Evolutionary conservation across 176 grass and related monocot species (phyloP).

Genomic region (Lolium rigidum): DNA sequence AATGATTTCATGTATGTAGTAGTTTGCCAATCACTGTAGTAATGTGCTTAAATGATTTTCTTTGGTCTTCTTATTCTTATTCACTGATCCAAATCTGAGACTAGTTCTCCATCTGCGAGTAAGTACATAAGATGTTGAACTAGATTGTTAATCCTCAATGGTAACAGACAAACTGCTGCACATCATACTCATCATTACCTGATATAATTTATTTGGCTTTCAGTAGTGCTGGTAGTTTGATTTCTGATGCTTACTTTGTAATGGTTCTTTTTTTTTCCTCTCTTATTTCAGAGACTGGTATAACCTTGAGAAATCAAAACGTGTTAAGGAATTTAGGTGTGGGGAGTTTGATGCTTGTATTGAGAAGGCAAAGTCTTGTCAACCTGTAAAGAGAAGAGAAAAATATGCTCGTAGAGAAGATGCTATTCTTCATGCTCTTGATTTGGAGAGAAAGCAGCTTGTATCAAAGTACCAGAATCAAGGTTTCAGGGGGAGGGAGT

Average conservation of each 20-base stretch:
- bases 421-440: constrained; percentile 89
- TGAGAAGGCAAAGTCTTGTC: constrained; percentile 69
- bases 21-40: too few relatives aligned
- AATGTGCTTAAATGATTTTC: neutral
- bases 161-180: constrained; percentile 21
- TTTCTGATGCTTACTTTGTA: constrained; percentile 15
- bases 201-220: constrained; percentile 19
- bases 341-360: constrained; percentile 96
- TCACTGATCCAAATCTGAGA: neutral
- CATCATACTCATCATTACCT: constrained; percentile 5
- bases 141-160: neutral
- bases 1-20: neutral
- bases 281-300: constrained; percentile 77
- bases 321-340: constrained; percentile 83
- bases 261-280: constrained; percentile 37
- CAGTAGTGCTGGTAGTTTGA: neutral
- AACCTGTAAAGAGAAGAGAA: constrained; percentile 86
- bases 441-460: constrained; percentile 78
- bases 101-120: too few relatives aligned
- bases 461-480: constrained; percentile 49
- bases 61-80: neutral
- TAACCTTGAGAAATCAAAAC: constrained; percentile 92
- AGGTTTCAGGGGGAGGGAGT: constrained; percentile 42
- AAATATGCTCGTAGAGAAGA: constrained; percentile 91
- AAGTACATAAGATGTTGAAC: constrained; percentile 14